Evolutionary conservation across 176 grass and related monocot genomes (phyloP).

Genomic region (Pharus latifolius): DNA sequence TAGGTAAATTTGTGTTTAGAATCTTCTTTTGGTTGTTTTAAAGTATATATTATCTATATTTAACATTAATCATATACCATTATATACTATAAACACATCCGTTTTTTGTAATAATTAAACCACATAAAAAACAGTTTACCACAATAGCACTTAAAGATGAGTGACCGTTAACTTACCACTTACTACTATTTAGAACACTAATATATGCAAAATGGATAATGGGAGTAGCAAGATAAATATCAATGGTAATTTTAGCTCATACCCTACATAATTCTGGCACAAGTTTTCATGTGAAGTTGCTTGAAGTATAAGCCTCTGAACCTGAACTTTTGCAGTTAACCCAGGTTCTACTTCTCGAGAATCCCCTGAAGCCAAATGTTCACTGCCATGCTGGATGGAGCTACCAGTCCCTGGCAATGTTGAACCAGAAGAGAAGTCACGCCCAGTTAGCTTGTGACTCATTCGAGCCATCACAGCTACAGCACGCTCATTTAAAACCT

Average conservation of each 20-base stretch:
- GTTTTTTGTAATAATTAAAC: too few species aligned
- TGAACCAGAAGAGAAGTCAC: conserved; percentile 74
- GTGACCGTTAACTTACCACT: too few species aligned
- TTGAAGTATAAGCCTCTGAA: conserved; percentile 83
- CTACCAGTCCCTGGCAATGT: conserved; percentile 27
- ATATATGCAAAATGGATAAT: too few species aligned
- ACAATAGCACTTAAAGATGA: too few species aligned
- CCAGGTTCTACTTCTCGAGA: conserved; percentile 55
- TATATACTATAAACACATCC: too few species aligned
- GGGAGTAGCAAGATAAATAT: too few species aligned
- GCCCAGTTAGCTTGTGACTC: conserved; percentile 92
- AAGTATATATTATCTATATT: too few species aligned
- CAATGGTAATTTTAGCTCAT: conserved; percentile 11
- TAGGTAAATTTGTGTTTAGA: too few species aligned
- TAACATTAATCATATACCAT: too few species aligned
- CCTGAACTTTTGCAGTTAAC: conserved; percentile 73
- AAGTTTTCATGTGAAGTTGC: conserved; percentile 84
- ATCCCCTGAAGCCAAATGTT: conserved; percentile 46
- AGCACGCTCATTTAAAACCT: conserved; percentile 93
- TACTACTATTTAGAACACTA: too few species aligned
- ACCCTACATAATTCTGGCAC: conserved; percentile 96
- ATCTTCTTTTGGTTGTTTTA: too few species aligned
- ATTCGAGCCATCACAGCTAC: conserved; percentile 94
- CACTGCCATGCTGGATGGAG: conserved; percentile 32
- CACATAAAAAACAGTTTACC: too few species aligned